Percentiles rank a stretch among this genome's conserved stretches.
These are phyloP conservation scores for Panaeolus cyanescens DNA, from an alignment of 768 basidiomycete species.

Conservation along the genomic window DNA sequence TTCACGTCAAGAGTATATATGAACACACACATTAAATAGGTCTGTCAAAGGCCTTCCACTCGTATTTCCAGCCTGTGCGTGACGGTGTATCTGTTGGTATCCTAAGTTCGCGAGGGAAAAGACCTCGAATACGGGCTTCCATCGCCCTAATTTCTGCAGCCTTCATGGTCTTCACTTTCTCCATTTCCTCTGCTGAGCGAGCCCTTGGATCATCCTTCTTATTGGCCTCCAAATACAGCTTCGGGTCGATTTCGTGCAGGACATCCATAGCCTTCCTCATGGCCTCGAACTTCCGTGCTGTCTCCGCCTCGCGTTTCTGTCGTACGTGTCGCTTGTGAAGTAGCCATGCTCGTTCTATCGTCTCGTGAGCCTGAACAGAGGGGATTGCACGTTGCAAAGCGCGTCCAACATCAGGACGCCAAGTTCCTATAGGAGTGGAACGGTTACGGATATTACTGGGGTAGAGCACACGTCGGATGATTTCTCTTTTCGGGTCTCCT, in stretches of 20 bases:
- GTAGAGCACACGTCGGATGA: slow-evolving; percentile 80
- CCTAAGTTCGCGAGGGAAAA: slow-evolving; percentile 87
- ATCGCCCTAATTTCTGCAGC: slow-evolving; percentile 67
- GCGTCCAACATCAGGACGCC: slow-evolving; percentile 78
- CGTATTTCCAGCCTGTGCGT: slow-evolving; percentile 81
- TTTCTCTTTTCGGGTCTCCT: slow-evolving; percentile 65
- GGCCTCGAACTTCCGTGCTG: slow-evolving; percentile 74
- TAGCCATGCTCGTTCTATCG: slow-evolving; percentile 89
- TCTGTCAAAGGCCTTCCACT: slow-evolving; percentile 72
- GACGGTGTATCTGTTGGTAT: slow-evolving; percentile 87
- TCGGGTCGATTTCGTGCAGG: slow-evolving; percentile 58
- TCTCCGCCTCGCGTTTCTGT: slow-evolving; percentile 65
- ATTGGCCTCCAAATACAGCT: slow-evolving; percentile 72
- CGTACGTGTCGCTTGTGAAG: slow-evolving; percentile 78
- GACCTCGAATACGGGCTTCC: slow-evolving; percentile 75
- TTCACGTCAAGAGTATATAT: neutral
- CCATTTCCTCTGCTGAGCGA: slow-evolving; percentile 56
- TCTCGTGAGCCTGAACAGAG: slow-evolving; percentile 86
- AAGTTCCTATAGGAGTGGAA: slow-evolving; percentile 77
- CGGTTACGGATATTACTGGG: slow-evolving; percentile 73
- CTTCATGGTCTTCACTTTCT: slow-evolving; percentile 61
- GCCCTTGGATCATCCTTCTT: slow-evolving; percentile 73
- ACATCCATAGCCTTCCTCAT: slow-evolving; percentile 89
- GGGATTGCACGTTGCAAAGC: slow-evolving; percentile 85
- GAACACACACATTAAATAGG: slow-evolving; percentile 36